Evolutionary conservation across 2,329 filamentous ascomycete genomes (phyloP).

Genomic region (Hymenoscyphus repandus): DNA sequence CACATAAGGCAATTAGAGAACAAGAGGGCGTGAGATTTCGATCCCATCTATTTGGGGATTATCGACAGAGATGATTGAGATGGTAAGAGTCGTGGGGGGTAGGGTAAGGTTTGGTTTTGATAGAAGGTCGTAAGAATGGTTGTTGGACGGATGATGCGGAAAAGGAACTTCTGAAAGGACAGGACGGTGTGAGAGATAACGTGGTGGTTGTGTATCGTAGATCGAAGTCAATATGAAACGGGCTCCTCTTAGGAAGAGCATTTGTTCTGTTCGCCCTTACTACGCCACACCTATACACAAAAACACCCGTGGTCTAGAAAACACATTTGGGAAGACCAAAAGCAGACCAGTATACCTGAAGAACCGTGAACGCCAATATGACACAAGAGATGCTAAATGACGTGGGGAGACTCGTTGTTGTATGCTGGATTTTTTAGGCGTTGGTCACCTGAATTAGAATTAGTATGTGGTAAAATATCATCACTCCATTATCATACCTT

Average conservation of each 20-base stretch:
- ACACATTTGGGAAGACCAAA: conserved; percentile 18
- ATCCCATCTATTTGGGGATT: not conserved
- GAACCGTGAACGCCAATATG: conserved; percentile 29
- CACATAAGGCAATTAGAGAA: not conserved
- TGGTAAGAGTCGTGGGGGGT: not conserved
- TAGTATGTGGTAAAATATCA: not conserved
- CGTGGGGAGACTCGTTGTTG: conserved; percentile 33
- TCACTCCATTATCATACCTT: conserved; percentile 57
- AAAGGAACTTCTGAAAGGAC: conserved; percentile 28
- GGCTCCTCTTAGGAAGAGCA: conserved; percentile 18
- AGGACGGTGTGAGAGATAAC: conserved; percentile 26
- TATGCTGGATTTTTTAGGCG: conserved; percentile 42
- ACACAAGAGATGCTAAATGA: conserved; percentile 27
- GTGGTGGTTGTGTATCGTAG: conserved; percentile 21
- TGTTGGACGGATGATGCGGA: conserved; percentile 5
- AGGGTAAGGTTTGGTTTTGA: not conserved
- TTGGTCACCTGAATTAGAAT: conserved; percentile 47
- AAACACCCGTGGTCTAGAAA: conserved; percentile 26
- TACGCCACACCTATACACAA: conserved; percentile 31
- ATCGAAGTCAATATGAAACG: conserved; percentile 17
- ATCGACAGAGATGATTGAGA: not conserved
- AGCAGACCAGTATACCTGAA: conserved; percentile 22
- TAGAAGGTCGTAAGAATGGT: not conserved
- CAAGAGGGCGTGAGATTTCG: not conserved
- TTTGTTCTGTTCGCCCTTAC: conserved; percentile 24